Conservation (phyloP, 164 flowering plant species). For the Stephania yunnanensis region DNA sequence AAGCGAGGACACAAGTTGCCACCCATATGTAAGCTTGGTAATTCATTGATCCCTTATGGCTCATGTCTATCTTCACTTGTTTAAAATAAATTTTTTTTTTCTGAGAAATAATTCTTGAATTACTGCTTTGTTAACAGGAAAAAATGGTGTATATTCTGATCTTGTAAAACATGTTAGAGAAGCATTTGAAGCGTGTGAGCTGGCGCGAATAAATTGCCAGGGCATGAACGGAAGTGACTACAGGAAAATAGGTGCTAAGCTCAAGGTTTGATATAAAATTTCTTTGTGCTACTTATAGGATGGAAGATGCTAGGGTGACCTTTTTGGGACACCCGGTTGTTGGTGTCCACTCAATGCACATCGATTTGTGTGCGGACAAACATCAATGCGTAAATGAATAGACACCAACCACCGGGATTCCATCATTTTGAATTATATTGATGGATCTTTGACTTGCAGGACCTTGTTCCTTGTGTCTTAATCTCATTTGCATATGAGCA, state of each 20-base stretch:
- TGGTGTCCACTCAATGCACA: too few relatives aligned
- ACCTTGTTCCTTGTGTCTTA: slow-evolving; percentile 82
- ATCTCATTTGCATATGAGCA: slow-evolving; percentile 78
- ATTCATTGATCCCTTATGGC: neutral
- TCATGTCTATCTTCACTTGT: neutral
- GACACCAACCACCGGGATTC: neutral
- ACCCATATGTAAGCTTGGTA: slow-evolving; percentile 93
- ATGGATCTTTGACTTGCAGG: slow-evolving; percentile 40
- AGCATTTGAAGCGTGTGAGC: slow-evolving; percentile 92
- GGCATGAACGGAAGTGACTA: slow-evolving; percentile 79
- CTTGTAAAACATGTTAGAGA: slow-evolving; percentile 64
- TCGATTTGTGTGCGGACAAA: too few relatives aligned
- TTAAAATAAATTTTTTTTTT: neutral
- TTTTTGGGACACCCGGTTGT: too few relatives aligned
- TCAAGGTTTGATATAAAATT: slow-evolving; percentile 41
- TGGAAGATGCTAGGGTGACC: too few relatives aligned
- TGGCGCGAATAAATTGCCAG: slow-evolving; percentile 73
- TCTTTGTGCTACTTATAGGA: neutral
- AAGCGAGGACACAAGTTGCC: slow-evolving; percentile 56
- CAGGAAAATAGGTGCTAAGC: slow-evolving; percentile 81
- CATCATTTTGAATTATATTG: neutral
- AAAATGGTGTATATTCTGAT: slow-evolving; percentile 72
- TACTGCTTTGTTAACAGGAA: slow-evolving; percentile 26
- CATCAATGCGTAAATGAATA: too few relatives aligned
- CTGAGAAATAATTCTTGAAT: neutral